phyloP scores from a whole-genome alignment of 208 protist species.

The Plasmodiophora brassicae region DNA sequence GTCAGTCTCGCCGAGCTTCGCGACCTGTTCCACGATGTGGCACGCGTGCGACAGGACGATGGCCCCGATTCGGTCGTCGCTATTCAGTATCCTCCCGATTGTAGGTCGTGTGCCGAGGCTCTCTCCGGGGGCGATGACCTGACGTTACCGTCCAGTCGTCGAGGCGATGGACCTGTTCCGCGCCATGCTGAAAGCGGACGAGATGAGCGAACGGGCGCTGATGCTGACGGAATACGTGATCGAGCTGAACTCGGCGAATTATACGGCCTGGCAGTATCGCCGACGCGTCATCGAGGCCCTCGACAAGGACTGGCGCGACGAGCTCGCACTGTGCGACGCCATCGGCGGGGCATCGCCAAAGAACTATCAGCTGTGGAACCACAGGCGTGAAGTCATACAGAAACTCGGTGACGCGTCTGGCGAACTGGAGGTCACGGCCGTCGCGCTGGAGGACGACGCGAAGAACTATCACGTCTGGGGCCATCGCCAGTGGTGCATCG shows the following conservation, averaged over 20 bases:
- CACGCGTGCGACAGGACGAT: constrained; percentile 68
- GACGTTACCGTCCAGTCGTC: constrained; percentile 42
- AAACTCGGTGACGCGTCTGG: constrained; percentile 40
- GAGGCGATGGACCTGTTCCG: constrained; percentile 70
- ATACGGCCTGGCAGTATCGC: constrained; percentile 75
- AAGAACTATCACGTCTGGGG: constrained; percentile 86
- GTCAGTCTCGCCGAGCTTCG: neutral
- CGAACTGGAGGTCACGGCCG: constrained; percentile 62
- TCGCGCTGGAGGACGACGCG: constrained; percentile 63
- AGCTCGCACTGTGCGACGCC: constrained; percentile 48
- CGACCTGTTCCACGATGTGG: constrained; percentile 54
- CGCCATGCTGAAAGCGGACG: constrained; percentile 58
- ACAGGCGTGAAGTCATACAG: constrained; percentile 62
- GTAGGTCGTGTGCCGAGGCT: neutral
- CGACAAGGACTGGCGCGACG: constrained; percentile 51
- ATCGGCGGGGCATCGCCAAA: neutral
- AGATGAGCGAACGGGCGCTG: constrained; percentile 60
- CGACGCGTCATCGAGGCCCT: constrained; percentile 56
- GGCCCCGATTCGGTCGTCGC: constrained; percentile 62
- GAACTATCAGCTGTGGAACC: constrained; percentile 63
- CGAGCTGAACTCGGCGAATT: constrained; percentile 73
- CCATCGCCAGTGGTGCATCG: constrained; percentile 67
- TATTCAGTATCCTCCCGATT: constrained; percentile 64
- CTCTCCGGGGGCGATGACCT: neutral
- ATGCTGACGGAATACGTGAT: constrained; percentile 66